Evolutionary conservation across 768 basidiomycete genomes (phyloP).

Genomic region (Cystofilobasidium ferigula): DNA sequence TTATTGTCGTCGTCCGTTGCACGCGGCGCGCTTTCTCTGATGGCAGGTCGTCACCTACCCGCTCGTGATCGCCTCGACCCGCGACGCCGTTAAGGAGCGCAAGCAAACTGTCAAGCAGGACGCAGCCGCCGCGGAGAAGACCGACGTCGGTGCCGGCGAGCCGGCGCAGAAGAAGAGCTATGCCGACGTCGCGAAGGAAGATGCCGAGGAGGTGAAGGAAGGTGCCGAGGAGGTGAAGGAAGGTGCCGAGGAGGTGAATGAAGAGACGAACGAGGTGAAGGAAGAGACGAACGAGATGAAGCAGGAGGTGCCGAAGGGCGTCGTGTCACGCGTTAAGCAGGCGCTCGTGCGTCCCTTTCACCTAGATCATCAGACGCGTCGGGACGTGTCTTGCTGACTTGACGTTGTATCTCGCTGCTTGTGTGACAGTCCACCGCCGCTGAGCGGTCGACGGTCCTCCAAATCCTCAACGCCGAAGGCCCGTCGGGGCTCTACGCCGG

Average conservation of each 20-base stretch:
- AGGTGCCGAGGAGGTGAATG: not conserved
- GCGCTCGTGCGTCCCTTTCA: not conserved
- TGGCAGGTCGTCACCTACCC: constrained; percentile 46
- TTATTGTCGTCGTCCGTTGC: no score
- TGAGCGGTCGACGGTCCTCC: constrained; percentile 36
- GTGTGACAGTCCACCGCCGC: not conserved
- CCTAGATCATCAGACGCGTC: not conserved
- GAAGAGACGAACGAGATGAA: not conserved
- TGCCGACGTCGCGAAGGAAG: not conserved
- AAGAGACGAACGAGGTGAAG: not conserved
- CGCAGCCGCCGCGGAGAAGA: not conserved
- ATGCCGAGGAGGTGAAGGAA: not conserved
- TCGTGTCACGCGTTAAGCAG: not conserved
- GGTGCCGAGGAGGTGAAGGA: not conserved
- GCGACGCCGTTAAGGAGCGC: constrained; percentile 81
- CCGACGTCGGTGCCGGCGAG: not conserved
- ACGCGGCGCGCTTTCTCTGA: not conserved
- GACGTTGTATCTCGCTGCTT: not conserved
- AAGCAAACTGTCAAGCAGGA: constrained; percentile 33
- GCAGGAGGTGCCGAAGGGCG: no score
- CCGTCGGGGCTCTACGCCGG: constrained; percentile 75
- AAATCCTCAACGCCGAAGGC: constrained; percentile 76
- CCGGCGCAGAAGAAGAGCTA: constrained; percentile 46
- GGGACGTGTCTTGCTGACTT: not conserved
- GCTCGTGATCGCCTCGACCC: constrained; percentile 79